These are phyloP conservation scores for Chaetoceros tenuissimus DNA, from an alignment of 108 stramenopile genomes.

Conservation along the genomic window DNA sequence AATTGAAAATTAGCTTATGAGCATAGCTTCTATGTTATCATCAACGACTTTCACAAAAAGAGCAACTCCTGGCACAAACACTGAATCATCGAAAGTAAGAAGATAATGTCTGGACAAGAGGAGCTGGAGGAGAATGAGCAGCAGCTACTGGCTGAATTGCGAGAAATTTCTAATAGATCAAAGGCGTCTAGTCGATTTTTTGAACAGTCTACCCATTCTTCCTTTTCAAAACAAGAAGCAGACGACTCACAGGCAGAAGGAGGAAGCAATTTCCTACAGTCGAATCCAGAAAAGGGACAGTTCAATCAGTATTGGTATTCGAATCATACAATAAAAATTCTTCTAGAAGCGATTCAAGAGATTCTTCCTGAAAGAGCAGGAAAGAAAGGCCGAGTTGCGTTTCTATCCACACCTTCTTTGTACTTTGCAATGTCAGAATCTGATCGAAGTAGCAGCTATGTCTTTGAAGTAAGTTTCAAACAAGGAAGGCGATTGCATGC, in stretches of 20 bases:
- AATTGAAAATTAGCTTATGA: no score
- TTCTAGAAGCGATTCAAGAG: slow-evolving; percentile 30
- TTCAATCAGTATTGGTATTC: slow-evolving; percentile 83
- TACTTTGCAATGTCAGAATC: slow-evolving; percentile 42
- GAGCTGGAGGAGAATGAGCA: no score
- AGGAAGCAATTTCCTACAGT: neutral
- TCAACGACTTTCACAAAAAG: no score
- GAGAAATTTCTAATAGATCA: neutral
- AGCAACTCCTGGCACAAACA: no score
- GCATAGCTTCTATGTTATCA: no score
- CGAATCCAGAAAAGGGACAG: slow-evolving; percentile 21
- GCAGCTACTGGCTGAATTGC: neutral
- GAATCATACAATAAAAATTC: slow-evolving; percentile 30
- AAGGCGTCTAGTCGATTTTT: neutral
- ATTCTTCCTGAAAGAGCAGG: slow-evolving; percentile 2
- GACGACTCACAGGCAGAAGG: no score
- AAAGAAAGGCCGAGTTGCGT: slow-evolving; percentile 31
- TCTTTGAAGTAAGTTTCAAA: slow-evolving; percentile 52
- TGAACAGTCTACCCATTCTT: neutral
- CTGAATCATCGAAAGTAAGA: no score
- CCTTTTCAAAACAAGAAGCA: neutral
- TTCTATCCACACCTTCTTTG: slow-evolving; percentile 63
- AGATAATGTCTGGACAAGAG: no score
- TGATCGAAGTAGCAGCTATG: slow-evolving; percentile 21
- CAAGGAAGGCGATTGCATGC: neutral